A percentile compares a stretch with the other conserved stretches of the same genome.
These are phyloP conservation scores for Penicillium sp. DNA, from an alignment of 2,329 filamentous ascomycete species.

Conservation along the genomic window DNA sequence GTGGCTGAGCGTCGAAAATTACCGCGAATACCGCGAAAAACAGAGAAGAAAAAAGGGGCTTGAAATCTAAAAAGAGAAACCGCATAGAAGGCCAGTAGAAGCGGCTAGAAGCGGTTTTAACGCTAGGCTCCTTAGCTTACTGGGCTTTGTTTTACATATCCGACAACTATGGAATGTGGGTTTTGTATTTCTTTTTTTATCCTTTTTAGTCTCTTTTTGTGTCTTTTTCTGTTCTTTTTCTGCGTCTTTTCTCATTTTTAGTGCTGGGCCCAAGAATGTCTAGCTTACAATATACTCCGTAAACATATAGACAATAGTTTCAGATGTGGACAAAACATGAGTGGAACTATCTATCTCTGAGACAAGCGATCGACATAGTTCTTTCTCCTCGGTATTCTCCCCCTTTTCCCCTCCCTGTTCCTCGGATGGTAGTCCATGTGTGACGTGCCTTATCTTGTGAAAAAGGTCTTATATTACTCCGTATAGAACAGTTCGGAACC, in stretches of 20 bases:
- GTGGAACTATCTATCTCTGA: constrained; percentile 4
- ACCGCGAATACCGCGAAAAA: constrained; percentile 2
- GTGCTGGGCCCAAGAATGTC: not conserved
- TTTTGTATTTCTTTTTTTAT: not conserved
- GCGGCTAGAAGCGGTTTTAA: constrained; percentile 3
- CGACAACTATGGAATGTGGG: not conserved
- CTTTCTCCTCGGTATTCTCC: not conserved
- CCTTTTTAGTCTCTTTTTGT: not conserved
- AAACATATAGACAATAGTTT: constrained; percentile 7
- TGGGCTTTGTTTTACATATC: constrained; percentile 9
- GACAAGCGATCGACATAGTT: constrained; percentile 7
- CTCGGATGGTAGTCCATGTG: not conserved
- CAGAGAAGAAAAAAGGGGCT: constrained; percentile 6
- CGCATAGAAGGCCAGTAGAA: constrained; percentile 4
- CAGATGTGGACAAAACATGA: constrained; percentile 9
- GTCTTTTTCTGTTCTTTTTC: not conserved
- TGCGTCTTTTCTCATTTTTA: not conserved
- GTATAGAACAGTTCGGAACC: not conserved
- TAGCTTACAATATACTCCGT: constrained; percentile 5
- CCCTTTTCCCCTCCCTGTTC: not conserved
- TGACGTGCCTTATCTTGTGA: not conserved
- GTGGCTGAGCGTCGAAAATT: constrained; percentile 17
- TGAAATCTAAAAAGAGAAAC: constrained; percentile 5
- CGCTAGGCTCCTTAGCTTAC: not conserved
- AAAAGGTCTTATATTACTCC: not conserved